Evolutionary conservation across 1,139 yeast genomes (phyloP).

Genomic region (Pichia inconspicua): DNA sequence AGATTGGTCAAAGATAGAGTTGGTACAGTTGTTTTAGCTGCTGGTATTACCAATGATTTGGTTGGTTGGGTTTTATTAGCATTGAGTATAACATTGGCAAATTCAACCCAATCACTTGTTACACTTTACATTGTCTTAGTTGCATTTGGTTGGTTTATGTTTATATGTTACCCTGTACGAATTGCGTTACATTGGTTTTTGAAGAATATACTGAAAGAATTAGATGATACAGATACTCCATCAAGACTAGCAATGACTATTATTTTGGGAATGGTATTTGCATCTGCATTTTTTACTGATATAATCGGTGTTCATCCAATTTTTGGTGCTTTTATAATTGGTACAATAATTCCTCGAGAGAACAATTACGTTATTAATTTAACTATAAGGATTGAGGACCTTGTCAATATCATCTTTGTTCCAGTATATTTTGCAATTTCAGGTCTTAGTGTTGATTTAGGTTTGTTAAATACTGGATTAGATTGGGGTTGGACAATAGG

Average conservation of each 20-base stretch:
- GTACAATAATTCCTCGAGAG: constrained; percentile 71
- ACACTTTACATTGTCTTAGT: constrained; percentile 62
- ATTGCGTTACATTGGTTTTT: constrained; percentile 39
- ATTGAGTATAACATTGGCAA: constrained; percentile 65
- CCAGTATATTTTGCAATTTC: constrained; percentile 77
- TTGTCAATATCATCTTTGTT: constrained; percentile 59
- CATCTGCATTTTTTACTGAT: constrained; percentile 70
- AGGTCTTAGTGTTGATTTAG: constrained; percentile 63
- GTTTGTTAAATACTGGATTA: constrained; percentile 50
- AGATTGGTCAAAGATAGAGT: constrained; percentile 63
- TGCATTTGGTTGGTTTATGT: constrained; percentile 58
- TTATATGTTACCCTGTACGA: constrained; percentile 51
- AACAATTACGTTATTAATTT: constrained; percentile 61
- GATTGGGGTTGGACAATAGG: constrained; percentile 77
- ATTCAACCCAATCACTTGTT: constrained; percentile 52
- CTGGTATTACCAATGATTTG: constrained; percentile 73
- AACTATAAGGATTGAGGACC: constrained; percentile 69
- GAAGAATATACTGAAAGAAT: constrained; percentile 28
- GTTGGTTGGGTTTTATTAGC: constrained; percentile 80
- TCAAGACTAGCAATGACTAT: constrained; percentile 54
- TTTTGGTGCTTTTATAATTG: constrained; percentile 75
- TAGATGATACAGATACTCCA: constrained; percentile 52
- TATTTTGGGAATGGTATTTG: constrained; percentile 43
- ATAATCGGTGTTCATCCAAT: constrained; percentile 63
- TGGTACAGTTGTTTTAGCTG: constrained; percentile 72